Evolutionary conservation across 352 stramenopile genomes (phyloP).

Genomic region (Pythium pyrilobum): DNA sequence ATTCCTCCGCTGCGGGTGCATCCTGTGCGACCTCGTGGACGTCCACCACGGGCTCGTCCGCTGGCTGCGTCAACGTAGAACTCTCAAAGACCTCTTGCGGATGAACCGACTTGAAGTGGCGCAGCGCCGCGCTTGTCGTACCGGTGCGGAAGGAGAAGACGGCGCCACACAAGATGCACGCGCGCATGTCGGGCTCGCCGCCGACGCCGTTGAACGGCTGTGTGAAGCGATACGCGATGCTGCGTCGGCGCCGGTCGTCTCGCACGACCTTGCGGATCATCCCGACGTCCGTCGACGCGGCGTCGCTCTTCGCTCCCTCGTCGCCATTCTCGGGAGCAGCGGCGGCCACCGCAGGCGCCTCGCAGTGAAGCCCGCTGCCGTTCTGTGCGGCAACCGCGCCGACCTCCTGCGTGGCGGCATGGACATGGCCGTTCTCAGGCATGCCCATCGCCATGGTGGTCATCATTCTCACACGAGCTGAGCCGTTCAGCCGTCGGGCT

Average conservation of each 20-base stretch:
- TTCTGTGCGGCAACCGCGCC: no score
- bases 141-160: constrained; percentile 50
- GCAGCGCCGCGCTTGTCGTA: constrained; percentile 45
- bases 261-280: constrained; percentile 7
- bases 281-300: no score
- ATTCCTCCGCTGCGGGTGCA: neutral
- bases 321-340: no score
- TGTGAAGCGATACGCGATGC: constrained; percentile 36
- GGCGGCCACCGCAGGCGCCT: no score
- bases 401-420: no score
- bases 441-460: no score
- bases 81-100: constrained; percentile 13
- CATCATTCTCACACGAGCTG: no score
- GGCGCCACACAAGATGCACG: constrained; percentile 37
- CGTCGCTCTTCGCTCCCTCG: no score
- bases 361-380: no score
- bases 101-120: constrained; percentile 41
- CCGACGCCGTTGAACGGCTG: constrained; percentile 21
- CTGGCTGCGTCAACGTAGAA: neutral
- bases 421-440: no score
- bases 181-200: constrained; percentile 32
- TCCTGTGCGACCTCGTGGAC: neutral
- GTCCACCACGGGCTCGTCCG: neutral
- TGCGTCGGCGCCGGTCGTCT: constrained; percentile 32
- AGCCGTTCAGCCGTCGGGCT: no score